These are phyloP conservation scores for Spathaspora gorwiae DNA, from an alignment of 805 yeast species.

Conservation along the genomic window DNA sequence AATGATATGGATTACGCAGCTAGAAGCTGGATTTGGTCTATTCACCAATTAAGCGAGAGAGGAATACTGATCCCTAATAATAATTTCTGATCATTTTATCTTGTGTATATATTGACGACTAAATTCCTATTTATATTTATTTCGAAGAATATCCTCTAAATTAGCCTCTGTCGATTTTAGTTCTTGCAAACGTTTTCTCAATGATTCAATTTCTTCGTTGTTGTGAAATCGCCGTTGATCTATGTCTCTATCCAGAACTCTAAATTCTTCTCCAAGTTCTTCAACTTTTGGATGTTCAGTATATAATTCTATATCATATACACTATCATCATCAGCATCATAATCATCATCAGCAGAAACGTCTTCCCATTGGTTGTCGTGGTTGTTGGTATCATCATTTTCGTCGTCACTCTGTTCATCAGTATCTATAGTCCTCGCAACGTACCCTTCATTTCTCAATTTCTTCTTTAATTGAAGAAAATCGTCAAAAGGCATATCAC, in stretches of 20 bases:
- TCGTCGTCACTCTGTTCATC: neutral
- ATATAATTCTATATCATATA: conserved; percentile 1
- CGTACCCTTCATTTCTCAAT: neutral
- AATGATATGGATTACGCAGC: conserved; percentile 54
- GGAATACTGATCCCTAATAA: conserved; percentile 24
- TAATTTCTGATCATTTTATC: neutral
- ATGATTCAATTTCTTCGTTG: neutral
- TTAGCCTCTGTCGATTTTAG: neutral
- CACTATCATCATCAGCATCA: conserved; percentile 1
- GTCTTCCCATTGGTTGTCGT: conserved; percentile 3
- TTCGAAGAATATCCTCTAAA: neutral
- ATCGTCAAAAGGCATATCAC: conserved; percentile 4
- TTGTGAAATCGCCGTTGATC: neutral
- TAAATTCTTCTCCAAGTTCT: neutral
- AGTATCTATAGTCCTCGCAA: neutral
- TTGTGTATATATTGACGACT: neutral
- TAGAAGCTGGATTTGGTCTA: conserved; percentile 78
- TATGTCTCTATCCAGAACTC: neutral
- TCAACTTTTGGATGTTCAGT: neutral
- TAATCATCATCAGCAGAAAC: neutral
- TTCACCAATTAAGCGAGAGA: conserved; percentile 51
- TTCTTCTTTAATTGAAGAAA: conserved; percentile 3
- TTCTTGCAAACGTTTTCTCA: neutral
- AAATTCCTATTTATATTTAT: neutral
- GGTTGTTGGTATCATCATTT: neutral